Evolutionary conservation across 371 early-diverging fungal species (phyloP), one percentile per base, ranked within the genome.

Genomic region (Apophysomyces trapeziformis): DNA sequence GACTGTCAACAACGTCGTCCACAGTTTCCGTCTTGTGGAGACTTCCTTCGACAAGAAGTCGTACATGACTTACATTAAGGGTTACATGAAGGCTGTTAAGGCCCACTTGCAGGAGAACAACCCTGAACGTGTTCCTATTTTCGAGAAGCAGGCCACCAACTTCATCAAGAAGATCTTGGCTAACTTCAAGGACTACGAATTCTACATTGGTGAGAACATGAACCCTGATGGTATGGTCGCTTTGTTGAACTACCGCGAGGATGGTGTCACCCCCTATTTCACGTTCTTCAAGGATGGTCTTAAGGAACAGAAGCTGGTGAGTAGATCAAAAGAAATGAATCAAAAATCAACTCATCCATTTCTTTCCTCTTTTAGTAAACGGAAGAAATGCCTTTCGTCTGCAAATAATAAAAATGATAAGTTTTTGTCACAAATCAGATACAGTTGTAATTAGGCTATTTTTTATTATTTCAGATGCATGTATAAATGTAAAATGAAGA

Each of bases 171-270:
- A 90, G 78, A 72, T 93, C 74, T 60, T 92, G 37, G 86, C 67
- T 58, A 88, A 88, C 89, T 88, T 96, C 85, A 90, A 91, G 82
- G 92, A 95, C 82, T 95, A 91, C 77, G 93, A 95, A 80, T 97
- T 95, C 92, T 95, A 88, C 89, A 85, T 79, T 68, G 94, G 95
- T 71, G 93, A 94, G 82, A 72, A 73, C 76, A 94, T 94, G 94
- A 78, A 95, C 78, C 91, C 93, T 73, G 93, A 95, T 26, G 95
- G 92, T 67, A 92, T 92, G 90, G 89, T 95, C 63, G 90, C 88
- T 75, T 87, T 96, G 71, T 90, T 96, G 73, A 95, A 95, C 93
- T 95, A 93, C 91, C 92, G 95, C 69, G 95, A 93, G 81, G 95
- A 95, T 79, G 95, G 95, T 80, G 68, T 88, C 68, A 95, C 96